Base-by-base conservation (phyloP, 345 rosid species). In the Rhizophora mangle region DNA sequence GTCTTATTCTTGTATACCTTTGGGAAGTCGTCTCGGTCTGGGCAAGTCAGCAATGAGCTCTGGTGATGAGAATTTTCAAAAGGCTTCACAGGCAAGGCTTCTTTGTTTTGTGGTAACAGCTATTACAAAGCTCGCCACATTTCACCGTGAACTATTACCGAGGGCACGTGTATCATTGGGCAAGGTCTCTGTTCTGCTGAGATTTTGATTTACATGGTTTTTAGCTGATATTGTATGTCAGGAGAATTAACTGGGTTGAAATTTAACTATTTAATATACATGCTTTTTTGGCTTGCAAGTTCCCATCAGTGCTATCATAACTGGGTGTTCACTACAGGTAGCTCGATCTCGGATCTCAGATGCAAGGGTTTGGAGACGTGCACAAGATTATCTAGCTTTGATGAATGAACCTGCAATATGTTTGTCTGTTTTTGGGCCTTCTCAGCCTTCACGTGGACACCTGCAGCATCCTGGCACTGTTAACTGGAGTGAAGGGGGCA, bases 121-220 rank as follows among this genome's bases (percentile, higher is more conserved):
- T 56, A 90, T 95, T 20, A 87, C 97, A 55, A 92, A 92, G 74
- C 96, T 95, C 22, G 93, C 99, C 22, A 90, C 96, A n/a, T 79
- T 81, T 79, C 99, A 88, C 82, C 78, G 81, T 2, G 96, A 92
- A 73, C 74, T 88, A 27, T 81, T 92, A 68, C 99, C 97, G 21
- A 86, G 97, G 79, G 97, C 99, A 9, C 92, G 96, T 61, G 99
- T 92, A n/a, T 88, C 97, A 69, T 77, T 95, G 78, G 99, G 92
- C 77, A 95, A 95, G 96, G 97, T 88, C 62, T 52, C 82, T 70
- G 19, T 61, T 60, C 37, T 51, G 37, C n/a, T 37, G 5, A 6
- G 56, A 52, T 6, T 36, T 54, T 37, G 54, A 16, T 32, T 22
- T 34, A 30, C 16, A 1, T 8, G 8, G 5, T 47, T 19, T 39